Evolutionary conservation across 306 rosid genomes (phyloP).

Genomic region (Pterocarpus santalinus): DNA sequence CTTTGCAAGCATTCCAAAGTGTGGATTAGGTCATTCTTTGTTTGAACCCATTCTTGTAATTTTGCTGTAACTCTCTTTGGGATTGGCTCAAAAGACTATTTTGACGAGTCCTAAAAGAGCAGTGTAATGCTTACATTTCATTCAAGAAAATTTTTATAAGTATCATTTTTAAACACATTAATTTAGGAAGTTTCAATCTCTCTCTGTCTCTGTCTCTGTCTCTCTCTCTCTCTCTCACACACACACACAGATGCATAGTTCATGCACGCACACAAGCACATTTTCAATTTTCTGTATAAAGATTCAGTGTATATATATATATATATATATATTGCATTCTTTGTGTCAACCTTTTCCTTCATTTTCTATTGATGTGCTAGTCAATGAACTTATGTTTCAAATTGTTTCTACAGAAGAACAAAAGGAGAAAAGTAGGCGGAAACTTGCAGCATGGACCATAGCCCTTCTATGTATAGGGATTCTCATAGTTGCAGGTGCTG

Average conservation of each 20-base stretch:
- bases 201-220: no score
- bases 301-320: not conserved
- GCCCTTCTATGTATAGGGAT: conserved; percentile 65
- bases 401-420: conserved; percentile 50
- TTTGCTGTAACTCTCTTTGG: not conserved
- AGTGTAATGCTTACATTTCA: conserved; percentile 8
- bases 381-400: conserved; percentile 38
- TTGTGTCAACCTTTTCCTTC: conserved; percentile 35
- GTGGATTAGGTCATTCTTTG: not conserved
- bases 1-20: not conserved
- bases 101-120: conserved; percentile 28
- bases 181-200: not conserved
- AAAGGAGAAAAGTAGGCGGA: conserved; percentile 67
- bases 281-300: conserved; percentile 20
- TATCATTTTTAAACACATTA: not conserved
- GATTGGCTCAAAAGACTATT: conserved; percentile 13
- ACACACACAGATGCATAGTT: not conserved
- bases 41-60: not conserved
- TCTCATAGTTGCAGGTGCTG: conserved; percentile 60
- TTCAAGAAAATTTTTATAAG: not conserved
- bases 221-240: no score
- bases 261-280: not conserved
- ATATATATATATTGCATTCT: not conserved
- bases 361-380: conserved; percentile 26
- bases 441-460: conserved; percentile 75